These are phyloP conservation scores for Gossypium stocksii DNA, from an alignment of 345 rosid species.

Conservation along the genomic window DNA sequence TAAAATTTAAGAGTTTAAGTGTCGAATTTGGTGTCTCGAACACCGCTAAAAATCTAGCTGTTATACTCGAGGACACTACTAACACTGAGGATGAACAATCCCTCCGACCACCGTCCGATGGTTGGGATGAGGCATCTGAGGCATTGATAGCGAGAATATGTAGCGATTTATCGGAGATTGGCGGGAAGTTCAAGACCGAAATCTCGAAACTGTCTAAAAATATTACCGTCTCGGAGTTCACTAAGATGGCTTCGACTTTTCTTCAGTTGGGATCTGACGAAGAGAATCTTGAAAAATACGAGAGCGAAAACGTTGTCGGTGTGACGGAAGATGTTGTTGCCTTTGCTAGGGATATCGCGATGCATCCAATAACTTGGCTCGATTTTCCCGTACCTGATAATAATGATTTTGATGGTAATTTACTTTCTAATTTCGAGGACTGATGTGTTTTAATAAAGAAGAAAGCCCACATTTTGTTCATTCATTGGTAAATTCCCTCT, in stretches of 20 bases:
- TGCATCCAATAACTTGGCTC: constrained; percentile 96
- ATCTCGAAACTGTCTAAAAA: constrained; percentile 60
- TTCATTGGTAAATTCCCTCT: neutral
- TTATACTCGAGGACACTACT: too few species aligned
- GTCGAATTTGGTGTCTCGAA: too few species aligned
- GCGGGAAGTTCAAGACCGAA: constrained; percentile 59
- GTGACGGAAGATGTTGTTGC: constrained; percentile 77
- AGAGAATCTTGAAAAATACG: constrained; percentile 35
- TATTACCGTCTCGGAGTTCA: constrained; percentile 57
- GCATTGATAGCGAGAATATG: constrained; percentile 50
- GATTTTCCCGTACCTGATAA: constrained; percentile 73
- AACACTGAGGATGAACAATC: constrained; percentile 7
- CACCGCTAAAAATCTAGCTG: too few species aligned
- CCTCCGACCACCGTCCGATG: constrained; percentile 1
- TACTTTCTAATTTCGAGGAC: neutral
- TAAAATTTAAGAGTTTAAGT: too few species aligned
- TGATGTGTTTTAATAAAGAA: neutral
- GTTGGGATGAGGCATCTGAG: constrained; percentile 26
- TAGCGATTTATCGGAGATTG: constrained; percentile 68
- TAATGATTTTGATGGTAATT: constrained; percentile 65
- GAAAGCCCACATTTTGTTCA: neutral
- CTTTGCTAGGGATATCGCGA: constrained; percentile 74
- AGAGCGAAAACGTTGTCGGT: constrained; percentile 52
- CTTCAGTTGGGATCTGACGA: constrained; percentile 56
- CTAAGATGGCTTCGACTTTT: constrained; percentile 52